Conservation (phyloP, 1,284 basidiomycete genomes). For the Phylloboletellus chloephorus region DNA sequence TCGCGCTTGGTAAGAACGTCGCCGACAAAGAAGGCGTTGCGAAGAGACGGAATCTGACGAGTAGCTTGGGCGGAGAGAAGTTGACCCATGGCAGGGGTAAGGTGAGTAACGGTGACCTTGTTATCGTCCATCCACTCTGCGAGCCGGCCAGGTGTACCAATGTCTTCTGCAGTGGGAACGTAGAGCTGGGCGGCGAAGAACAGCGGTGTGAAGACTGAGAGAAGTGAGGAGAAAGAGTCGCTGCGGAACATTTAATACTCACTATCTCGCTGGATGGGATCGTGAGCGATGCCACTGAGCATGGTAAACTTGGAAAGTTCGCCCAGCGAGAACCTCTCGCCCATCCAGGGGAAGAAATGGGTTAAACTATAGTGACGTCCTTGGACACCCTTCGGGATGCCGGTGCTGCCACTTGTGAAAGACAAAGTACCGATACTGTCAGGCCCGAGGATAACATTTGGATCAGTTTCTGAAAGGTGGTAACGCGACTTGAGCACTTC, state of each 20-base stretch:
- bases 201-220: constrained; percentile 91
- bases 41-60: constrained; percentile 80
- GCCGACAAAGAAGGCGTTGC: constrained; percentile 98
- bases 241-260: constrained; percentile 34
- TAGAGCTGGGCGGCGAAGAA: constrained; percentile 97
- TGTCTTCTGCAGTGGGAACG: constrained; percentile 96
- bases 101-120: constrained; percentile 88
- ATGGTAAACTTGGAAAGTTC: constrained; percentile 90
- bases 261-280: constrained; percentile 99
- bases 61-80: constrained; percentile 95
- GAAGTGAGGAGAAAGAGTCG: constrained; percentile 8
- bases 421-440: constrained; percentile 94
- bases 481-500: constrained; percentile 54
- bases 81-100: constrained; percentile 99
- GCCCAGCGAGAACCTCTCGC: constrained; percentile 76
- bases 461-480: constrained; percentile 63
- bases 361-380: constrained; percentile 96
- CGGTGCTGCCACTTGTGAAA: constrained; percentile 97
- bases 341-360: constrained; percentile 99
- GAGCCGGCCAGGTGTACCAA: constrained; percentile 93
- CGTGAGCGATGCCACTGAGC: constrained; percentile 98
- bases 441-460: constrained; percentile 84
- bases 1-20: constrained; percentile 98
- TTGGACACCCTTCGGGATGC: constrained; percentile 96
- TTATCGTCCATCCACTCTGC: constrained; percentile 98